Percentiles rank a stretch among this genome's conserved stretches.
These are phyloP conservation scores for Globisporangium alternatum DNA, from an alignment of 352 stramenopile genomes.

Conservation along the genomic window DNA sequence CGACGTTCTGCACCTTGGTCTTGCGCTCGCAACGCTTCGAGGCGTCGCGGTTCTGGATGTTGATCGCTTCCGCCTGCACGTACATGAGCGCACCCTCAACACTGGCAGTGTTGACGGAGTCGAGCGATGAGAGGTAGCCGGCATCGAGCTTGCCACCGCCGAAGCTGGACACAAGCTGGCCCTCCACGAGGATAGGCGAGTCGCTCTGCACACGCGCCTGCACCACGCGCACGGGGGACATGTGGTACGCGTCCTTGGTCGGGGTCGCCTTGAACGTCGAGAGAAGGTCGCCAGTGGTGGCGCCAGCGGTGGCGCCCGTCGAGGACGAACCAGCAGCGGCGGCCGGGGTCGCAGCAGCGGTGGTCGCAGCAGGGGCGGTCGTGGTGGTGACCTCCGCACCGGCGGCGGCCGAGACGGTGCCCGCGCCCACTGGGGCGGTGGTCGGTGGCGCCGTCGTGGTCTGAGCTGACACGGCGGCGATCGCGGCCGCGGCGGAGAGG, in stretches of 20 bases:
- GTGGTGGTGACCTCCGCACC: constrained; percentile 2
- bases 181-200: constrained; percentile 50
- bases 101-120: constrained; percentile 68
- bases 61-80: constrained; percentile 79
- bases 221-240: constrained; percentile 52
- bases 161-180: constrained; percentile 60
- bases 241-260: constrained; percentile 35
- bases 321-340: not conserved
- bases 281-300: not conserved
- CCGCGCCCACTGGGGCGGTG: not conserved
- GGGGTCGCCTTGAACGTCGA: constrained; percentile 6
- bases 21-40: constrained; percentile 52
- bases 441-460: not conserved
- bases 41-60: constrained; percentile 40
- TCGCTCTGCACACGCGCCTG: constrained; percentile 77
- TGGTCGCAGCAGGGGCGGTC: not conserved
- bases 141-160: constrained; percentile 45
- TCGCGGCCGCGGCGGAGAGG: constrained; percentile 16
- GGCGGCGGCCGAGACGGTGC: not conserved
- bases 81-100: constrained; percentile 80
- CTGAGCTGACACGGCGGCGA: constrained; percentile 7
- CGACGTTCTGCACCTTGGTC: constrained; percentile 47
- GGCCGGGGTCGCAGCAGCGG: not conserved
- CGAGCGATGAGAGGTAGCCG: constrained; percentile 58
- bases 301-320: not conserved